Base-by-base conservation (phyloP, 139 green algal genomes). In the Chlamydomonas sp. region DNA sequence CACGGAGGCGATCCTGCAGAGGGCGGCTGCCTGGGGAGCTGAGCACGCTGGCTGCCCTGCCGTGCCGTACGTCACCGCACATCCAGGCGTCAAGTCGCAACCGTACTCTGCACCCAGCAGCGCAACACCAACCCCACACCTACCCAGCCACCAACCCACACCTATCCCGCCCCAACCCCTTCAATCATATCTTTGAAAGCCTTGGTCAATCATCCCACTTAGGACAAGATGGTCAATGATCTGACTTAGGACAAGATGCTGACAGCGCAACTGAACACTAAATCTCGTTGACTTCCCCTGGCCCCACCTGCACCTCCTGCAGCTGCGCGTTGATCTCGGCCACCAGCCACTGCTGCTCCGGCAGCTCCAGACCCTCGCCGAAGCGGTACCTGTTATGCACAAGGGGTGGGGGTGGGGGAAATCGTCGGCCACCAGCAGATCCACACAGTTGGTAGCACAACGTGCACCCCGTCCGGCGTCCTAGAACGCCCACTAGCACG, bases 341-440 rank as follows among this genome's bases (percentile, higher is more conserved):
- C 61, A 93, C 93, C 78, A 98, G 91, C 95, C 95, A 98, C 83
- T 95, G 89, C 91, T 98, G 96, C 93, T 98, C 96, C 14, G 80
- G 66, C 8, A 85, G 68, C 20, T 93, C 90, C 66, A 98, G 88
- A 0, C 93, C 93, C 86, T 97, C 96, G 2, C 94, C 96, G 86
- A 98, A 91, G 10, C 92, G 88, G 88, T 77, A 77, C 87, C 74
- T 90, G 80, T 91, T 68, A 58, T 1, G 6, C 31, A 5, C 31
- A 31, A 3, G 31, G 73, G 4, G 31, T 31, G 31, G 31, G 31
- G 16, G 73, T 31, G 2, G 10, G 71, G 3, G 10, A 5, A 12
- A 20, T 18, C 67, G 67, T 73, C 14, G 14, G 3, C 14, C 20
- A 4, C 67, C 67, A 18, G 9, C 67, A 5, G 67, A 12, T 31